Evolutionary conservation across 106 monocot genomes (phyloP).

Genomic region (Apostasia shenzhenica): DNA sequence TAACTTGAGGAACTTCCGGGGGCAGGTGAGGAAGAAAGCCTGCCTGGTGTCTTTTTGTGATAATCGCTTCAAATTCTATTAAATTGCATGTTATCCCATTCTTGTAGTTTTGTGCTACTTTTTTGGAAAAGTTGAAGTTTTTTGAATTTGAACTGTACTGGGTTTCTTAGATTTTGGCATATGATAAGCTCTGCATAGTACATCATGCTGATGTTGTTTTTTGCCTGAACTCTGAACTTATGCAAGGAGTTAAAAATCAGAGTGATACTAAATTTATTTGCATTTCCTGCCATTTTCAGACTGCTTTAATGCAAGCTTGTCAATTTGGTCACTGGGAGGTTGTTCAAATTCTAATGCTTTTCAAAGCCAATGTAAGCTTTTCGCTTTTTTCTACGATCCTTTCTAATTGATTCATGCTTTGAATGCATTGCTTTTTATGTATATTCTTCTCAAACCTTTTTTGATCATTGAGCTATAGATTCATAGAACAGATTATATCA

Average conservation of each 20-base stretch:
- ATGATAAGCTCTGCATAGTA: too few relatives aligned
- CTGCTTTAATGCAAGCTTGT: conserved; percentile 98
- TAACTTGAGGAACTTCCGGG: conserved; percentile 49
- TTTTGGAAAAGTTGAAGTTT: too few relatives aligned
- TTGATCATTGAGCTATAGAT: conserved; percentile 36
- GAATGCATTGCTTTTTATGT: background rate
- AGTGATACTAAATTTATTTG: background rate
- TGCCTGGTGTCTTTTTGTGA: too few relatives aligned
- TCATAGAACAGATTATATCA: conserved; percentile 92
- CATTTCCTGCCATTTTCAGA: conserved; percentile 32
- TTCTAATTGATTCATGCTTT: conserved; percentile 4
- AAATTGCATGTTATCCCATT: too few relatives aligned
- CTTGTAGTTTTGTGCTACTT: too few relatives aligned
- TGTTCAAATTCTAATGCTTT: conserved; percentile 93
- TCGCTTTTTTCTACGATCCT: background rate
- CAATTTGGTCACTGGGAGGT: conserved; percentile 99
- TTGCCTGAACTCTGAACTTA: too few relatives aligned
- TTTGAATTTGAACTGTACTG: too few relatives aligned
- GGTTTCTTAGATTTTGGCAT: too few relatives aligned
- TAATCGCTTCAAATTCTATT: too few relatives aligned
- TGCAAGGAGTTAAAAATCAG: background rate
- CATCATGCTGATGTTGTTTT: too few relatives aligned
- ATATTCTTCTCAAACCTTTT: conserved; percentile 7
- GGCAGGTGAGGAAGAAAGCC: conserved; percentile 33
- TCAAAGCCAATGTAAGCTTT: conserved; percentile 68